A percentile compares a stretch with the other conserved stretches of the same genome.
Conservation (phyloP, 768 basidiomycete species). For the Calocera viscosa region DNA sequence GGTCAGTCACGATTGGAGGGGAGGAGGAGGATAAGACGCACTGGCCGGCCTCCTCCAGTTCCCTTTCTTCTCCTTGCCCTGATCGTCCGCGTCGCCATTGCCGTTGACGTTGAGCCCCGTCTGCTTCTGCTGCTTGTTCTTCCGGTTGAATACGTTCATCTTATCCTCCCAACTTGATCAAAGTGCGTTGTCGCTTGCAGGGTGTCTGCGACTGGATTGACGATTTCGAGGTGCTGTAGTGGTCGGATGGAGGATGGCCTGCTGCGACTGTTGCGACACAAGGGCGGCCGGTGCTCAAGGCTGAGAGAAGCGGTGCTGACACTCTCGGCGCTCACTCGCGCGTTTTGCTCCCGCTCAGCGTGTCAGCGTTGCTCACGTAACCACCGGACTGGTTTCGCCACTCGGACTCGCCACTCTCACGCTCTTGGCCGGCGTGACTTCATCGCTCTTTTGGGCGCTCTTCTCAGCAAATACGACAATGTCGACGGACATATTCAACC, state of each 20-base stretch:
- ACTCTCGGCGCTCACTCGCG: not conserved
- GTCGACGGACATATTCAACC: constrained; percentile 57
- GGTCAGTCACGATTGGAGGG: no score
- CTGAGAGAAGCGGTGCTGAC: not conserved
- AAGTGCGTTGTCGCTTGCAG: not conserved
- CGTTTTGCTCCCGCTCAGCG: not conserved
- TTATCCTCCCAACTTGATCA: no score
- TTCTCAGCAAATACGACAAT: not conserved
- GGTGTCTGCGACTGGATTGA: no score
- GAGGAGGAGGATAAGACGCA: constrained; percentile 29
- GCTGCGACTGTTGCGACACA: no score
- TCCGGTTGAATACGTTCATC: not conserved
- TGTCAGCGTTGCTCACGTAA: not conserved
- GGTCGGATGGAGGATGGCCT: no score
- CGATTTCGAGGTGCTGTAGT: no score
- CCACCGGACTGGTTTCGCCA: not conserved
- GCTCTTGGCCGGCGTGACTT: no score
- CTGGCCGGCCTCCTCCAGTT: constrained; percentile 78
- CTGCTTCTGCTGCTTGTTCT: constrained; percentile 9
- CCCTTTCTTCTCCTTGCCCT: constrained; percentile 69
- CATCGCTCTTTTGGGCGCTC: no score
- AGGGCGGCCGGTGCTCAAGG: not conserved
- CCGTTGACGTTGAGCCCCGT: constrained; percentile 23
- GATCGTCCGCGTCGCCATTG: constrained; percentile 28
- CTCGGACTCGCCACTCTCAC: not conserved